Base-by-base conservation (phyloP, 805 yeast genomes). In the Cyberlindnera americana region DNA sequence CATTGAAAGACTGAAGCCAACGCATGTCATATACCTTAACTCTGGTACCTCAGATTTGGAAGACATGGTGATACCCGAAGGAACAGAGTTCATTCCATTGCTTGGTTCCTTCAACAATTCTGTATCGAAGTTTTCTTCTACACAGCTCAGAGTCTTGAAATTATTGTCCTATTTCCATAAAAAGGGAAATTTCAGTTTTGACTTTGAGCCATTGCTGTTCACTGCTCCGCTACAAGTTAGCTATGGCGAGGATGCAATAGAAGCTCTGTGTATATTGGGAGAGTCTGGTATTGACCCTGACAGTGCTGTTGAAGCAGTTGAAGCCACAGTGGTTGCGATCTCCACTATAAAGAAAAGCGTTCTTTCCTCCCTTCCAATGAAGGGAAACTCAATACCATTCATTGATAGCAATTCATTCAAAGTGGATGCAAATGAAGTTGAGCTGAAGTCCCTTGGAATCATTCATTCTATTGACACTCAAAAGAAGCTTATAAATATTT, bases 381-480 rank as follows among this genome's bases (percentile, higher is more conserved):
- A 41, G 22, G 29, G 26, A 8, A 3, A 21, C 15, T 11, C 5
- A 36, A 44, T 1, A 30, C 48, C 17, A 44, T 49, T 10, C 53
- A 50, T n/a, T 48, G 45, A 0, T 44, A 15, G 7, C 9, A 4
- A 31, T 59, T 6, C 44, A 29, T 15, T 19, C 45, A 23, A 31
- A 6, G 4, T 13, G 5, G 5, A 13, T 14, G 19, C 8, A 14
- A 14, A 5, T 31, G 46, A 12, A 38, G 21, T 58, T 12, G 40
- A 50, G 3, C 78, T 73, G 44, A 48, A 69, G 15, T 81, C 85
- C 0, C 59, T 83, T 24, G 78, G 75, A 1, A 64, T 86, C 35
- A 67, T 87, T 0, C 96, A 88, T 53, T 82, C 91, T 1, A 60
- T 86, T 11, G 72, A 81, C 48, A 41, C 46, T 0, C 41, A 44